phyloP scores from a whole-genome alignment of 495 filamentous ascomycete genomes.

The Aspergillus conjunctus region DNA sequence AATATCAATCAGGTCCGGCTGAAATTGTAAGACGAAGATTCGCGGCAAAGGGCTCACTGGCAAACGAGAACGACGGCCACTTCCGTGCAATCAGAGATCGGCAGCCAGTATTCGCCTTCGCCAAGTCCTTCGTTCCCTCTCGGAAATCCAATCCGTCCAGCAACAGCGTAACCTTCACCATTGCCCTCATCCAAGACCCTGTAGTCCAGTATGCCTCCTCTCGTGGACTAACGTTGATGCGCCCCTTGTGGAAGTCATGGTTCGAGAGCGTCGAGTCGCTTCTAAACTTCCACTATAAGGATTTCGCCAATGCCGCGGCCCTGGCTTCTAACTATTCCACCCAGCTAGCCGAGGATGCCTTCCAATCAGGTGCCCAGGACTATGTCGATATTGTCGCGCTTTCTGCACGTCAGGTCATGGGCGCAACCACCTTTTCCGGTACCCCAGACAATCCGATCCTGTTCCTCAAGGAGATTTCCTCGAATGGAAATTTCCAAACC shows the following conservation, averaged over 20 bases:
- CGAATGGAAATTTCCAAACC: slow-evolving; percentile 92
- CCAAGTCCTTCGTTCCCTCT: slow-evolving; percentile 69
- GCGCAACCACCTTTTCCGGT: slow-evolving; percentile 84
- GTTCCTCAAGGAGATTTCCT: slow-evolving; percentile 95
- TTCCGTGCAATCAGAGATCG: slow-evolving; percentile 79
- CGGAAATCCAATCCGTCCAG: slow-evolving; percentile 24
- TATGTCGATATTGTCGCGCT: slow-evolving; percentile 83
- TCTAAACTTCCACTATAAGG: slow-evolving; percentile 74
- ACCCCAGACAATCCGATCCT: slow-evolving; percentile 82
- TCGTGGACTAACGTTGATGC: slow-evolving; percentile 79
- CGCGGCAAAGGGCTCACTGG: slow-evolving; percentile 65
- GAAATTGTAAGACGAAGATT: slow-evolving; percentile 70
- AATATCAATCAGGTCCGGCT: slow-evolving; percentile 73
- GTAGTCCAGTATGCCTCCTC: slow-evolving; percentile 85
- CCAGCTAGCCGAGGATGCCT: slow-evolving; percentile 76
- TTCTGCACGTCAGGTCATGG: slow-evolving; percentile 88
- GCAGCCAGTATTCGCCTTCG: slow-evolving; percentile 89
- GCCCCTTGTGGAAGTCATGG: slow-evolving; percentile 82
- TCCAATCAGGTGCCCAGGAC: slow-evolving; percentile 50
- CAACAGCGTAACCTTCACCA: slow-evolving; percentile 73
- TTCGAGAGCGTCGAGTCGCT: slow-evolving; percentile 64
- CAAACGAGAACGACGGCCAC: slow-evolving; percentile 62
- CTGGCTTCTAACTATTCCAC: slow-evolving; percentile 78
- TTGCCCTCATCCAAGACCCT: slow-evolving; percentile 80
- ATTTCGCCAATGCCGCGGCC: slow-evolving; percentile 62